Percentiles rank a stretch among this genome's conserved stretches.
phyloP scores from a whole-genome alignment of 108 stramenopile genomes.

The Skeletonema potamos region DNA sequence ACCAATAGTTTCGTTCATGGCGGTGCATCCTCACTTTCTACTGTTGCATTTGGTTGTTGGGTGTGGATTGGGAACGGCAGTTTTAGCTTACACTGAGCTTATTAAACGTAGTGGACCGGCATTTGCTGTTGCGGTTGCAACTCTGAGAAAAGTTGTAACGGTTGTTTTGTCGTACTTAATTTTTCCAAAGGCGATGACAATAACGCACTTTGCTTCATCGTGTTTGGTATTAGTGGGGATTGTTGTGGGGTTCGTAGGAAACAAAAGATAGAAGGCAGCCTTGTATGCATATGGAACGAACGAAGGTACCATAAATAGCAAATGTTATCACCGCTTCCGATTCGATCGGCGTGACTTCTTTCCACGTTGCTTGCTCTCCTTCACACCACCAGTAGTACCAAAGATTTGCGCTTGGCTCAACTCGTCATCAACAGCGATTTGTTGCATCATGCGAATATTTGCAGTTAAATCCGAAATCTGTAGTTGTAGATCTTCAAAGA shows the following conservation, averaged over 20 bases:
- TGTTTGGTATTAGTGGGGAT: conserved; percentile 40
- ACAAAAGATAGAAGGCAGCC: background rate
- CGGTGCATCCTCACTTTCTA: conserved; percentile 50
- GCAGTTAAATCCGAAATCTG: conserved; percentile 83
- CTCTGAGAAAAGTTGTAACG: conserved; percentile 52
- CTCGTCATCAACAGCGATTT: conserved; percentile 68
- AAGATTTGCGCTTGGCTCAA: conserved; percentile 75
- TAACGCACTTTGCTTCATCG: conserved; percentile 29
- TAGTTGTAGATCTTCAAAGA: conserved; percentile 78
- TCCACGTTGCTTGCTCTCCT: conserved; percentile 22
- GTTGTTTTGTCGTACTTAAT: conserved; percentile 57
- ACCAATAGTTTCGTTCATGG: conserved; percentile 24
- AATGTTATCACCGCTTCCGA: conserved; percentile 7
- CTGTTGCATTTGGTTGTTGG: conserved; percentile 55
- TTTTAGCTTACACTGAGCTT: conserved; percentile 61
- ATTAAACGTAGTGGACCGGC: conserved; percentile 54
- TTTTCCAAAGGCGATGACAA: conserved; percentile 49
- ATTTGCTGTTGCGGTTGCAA: conserved; percentile 63
- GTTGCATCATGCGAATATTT: conserved; percentile 68
- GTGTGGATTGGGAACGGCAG: conserved; percentile 53
- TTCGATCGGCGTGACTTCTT: conserved; percentile 25
- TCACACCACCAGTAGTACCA: conserved; percentile 48
- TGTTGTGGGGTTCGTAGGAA: background rate
- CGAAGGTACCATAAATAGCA: background rate
- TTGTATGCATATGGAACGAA: background rate